Evolutionary conservation across 2,329 filamentous ascomycete species (phyloP).

Genomic region (Aspergillus tamarii): DNA sequence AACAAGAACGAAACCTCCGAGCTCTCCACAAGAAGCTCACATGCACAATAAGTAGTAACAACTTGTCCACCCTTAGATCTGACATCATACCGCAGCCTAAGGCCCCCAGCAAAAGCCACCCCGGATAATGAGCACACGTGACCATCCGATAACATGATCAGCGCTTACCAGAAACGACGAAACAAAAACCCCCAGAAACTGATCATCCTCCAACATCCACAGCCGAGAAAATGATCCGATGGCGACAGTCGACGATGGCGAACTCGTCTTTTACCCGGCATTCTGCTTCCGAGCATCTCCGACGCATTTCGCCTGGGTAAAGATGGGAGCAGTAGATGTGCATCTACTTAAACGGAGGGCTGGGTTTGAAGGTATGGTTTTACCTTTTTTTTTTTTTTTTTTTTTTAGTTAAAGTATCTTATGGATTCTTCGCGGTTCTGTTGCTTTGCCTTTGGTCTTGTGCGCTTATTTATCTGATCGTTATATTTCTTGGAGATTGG

Average conservation of each 20-base stretch:
- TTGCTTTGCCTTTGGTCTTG: background rate
- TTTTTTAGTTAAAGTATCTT: background rate
- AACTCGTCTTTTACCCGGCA: conserved; percentile 56
- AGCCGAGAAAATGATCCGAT: conserved; percentile 12
- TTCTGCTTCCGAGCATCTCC: conserved; percentile 63
- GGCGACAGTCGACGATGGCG: conserved; percentile 26
- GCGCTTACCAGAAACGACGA: background rate
- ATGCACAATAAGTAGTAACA: background rate
- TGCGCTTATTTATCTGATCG: background rate
- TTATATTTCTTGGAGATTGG: background rate
- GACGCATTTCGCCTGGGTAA: conserved; percentile 67
- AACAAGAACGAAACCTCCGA: background rate
- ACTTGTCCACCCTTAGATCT: background rate
- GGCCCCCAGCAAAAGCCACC: background rate
- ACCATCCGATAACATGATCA: background rate
- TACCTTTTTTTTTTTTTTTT: background rate
- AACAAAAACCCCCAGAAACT: background rate
- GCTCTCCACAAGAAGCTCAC: background rate
- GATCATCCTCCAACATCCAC: background rate
- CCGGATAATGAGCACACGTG: background rate
- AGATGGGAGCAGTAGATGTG: conserved; percentile 60
- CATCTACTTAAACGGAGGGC: conserved; percentile 52
- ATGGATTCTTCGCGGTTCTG: background rate
- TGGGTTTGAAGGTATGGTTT: conserved; percentile 55
- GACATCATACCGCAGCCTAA: background rate